These are phyloP conservation scores for Nemania sp. DNA, from an alignment of 2,329 filamentous ascomycete genomes.

Conservation along the genomic window DNA sequence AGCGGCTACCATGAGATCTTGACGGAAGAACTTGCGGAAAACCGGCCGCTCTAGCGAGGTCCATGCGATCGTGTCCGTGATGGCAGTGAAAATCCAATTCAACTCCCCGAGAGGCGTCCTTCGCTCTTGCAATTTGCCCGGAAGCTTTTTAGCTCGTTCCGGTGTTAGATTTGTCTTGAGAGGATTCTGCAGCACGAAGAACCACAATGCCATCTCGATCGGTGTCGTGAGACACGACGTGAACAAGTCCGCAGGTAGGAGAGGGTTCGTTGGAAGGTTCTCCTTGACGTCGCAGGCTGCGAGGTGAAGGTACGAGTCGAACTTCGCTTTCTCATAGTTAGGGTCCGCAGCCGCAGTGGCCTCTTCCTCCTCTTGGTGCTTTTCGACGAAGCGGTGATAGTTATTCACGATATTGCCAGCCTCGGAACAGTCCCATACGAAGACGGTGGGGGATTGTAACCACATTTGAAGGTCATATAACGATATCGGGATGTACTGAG, in stretches of 20 bases:
- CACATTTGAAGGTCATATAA: slow-evolving; percentile 94
- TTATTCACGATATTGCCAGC: slow-evolving; percentile 94
- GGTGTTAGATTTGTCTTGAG: slow-evolving; percentile 70
- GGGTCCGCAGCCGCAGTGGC: slow-evolving; percentile 78
- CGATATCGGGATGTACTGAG: slow-evolving; percentile 96
- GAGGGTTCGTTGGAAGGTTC: slow-evolving; percentile 91
- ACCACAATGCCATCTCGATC: slow-evolving; percentile 95
- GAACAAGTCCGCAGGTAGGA: slow-evolving; percentile 91
- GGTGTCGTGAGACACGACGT: slow-evolving; percentile 95
- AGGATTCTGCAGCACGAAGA: slow-evolving; percentile 93
- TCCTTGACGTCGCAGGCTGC: slow-evolving; percentile 91
- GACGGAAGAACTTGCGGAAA: slow-evolving; percentile 95
- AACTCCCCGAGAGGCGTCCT: slow-evolving; percentile 92
- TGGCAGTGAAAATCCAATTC: slow-evolving; percentile 99
- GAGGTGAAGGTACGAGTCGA: slow-evolving; percentile 77
- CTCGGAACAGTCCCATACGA: slow-evolving; percentile 97
- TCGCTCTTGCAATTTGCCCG: slow-evolving; percentile 88
- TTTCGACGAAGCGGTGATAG: slow-evolving; percentile 92
- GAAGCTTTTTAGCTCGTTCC: slow-evolving; percentile 85
- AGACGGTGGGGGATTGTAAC: slow-evolving; percentile 93
- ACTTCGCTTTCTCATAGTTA: slow-evolving; percentile 77
- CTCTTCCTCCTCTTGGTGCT: slow-evolving; percentile 87
- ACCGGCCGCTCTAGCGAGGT: slow-evolving; percentile 87
- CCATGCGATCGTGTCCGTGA: slow-evolving; percentile 98
- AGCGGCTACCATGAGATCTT: slow-evolving; percentile 98